Percentiles rank a stretch among this genome's conserved stretches.
Conservation (phyloP, 345 rosid genomes). For the Erodium maritimum region DNA sequence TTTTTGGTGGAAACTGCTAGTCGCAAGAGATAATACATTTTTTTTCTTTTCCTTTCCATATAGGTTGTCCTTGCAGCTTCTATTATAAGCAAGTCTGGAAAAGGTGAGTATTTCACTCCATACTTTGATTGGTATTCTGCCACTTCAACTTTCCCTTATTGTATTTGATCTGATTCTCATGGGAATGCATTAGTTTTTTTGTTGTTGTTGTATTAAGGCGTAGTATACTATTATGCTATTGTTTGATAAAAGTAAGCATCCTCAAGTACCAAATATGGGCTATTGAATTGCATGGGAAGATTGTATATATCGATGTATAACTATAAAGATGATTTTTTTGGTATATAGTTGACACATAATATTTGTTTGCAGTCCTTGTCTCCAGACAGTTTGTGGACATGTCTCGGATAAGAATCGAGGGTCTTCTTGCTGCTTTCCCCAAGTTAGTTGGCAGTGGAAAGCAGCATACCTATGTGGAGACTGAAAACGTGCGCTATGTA, state of each 20-base stretch:
- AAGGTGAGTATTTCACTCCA: conserved; percentile 41
- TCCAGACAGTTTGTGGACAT: conserved; percentile 97
- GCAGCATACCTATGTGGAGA: conserved; percentile 95
- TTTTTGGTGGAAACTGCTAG: too few species aligned
- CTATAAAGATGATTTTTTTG: too few species aligned
- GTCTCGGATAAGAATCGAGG: conserved; percentile 90
- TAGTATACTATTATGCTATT: too few species aligned
- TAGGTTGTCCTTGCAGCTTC: conserved; percentile 95
- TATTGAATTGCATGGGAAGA: not conserved
- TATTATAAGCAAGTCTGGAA: conserved; percentile 74
- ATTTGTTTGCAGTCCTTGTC: conserved; percentile 60
- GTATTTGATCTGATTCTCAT: not conserved
- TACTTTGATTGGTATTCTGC: not conserved
- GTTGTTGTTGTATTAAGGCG: too few species aligned
- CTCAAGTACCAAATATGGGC: not conserved
- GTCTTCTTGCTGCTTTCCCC: conserved; percentile 99
- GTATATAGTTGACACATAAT: too few species aligned
- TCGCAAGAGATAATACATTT: too few species aligned
- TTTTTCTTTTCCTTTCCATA: conserved; percentile 9
- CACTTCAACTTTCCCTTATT: not conserved
- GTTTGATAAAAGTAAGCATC: not conserved
- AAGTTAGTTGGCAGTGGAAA: conserved; percentile 92
- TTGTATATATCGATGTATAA: not conserved
- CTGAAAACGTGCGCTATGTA: conserved; percentile 97
- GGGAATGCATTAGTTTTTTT: not conserved